A percentile compares a stretch with the other conserved stretches of the same genome.
These are phyloP conservation scores for Dactylellina leptospora DNA, from an alignment of 2,329 filamentous ascomycete species.

Conservation along the genomic window DNA sequence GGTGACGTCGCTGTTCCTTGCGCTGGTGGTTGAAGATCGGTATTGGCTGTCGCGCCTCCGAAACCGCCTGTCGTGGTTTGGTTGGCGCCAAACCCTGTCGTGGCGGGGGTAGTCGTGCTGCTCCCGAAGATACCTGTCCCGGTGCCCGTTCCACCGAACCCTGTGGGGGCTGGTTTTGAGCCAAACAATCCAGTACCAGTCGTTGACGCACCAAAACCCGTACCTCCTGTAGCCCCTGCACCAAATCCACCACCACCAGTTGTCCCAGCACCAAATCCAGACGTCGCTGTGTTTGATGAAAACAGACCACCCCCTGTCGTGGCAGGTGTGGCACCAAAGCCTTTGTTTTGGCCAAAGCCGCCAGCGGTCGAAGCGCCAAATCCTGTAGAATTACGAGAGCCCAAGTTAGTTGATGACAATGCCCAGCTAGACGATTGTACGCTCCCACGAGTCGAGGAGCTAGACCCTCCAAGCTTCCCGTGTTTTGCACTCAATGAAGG, in stretches of 20 bases:
- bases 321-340: slow-evolving; percentile 58
- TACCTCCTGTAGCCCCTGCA: slow-evolving; percentile 60
- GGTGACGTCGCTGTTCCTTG: slow-evolving; percentile 73
- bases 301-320: slow-evolving; percentile 66
- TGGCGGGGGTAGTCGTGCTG: slow-evolving; percentile 54
- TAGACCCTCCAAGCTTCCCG: slow-evolving; percentile 24
- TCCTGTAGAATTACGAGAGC: slow-evolving; percentile 50
- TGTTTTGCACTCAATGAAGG: slow-evolving; percentile 35
- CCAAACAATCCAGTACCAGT: slow-evolving; percentile 51
- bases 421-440: slow-evolving; percentile 54
- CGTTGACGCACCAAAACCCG: slow-evolving; percentile 50
- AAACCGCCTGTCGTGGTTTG: slow-evolving; percentile 17
- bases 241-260: slow-evolving; percentile 61
- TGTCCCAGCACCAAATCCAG: slow-evolving; percentile 54
- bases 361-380: slow-evolving; percentile 55
- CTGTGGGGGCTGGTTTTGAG: slow-evolving; percentile 52
- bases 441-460: slow-evolving; percentile 31
- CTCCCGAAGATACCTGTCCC: slow-evolving; percentile 50
- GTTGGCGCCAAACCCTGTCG: slow-evolving; percentile 51
- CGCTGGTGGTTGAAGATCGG: slow-evolving; percentile 65
- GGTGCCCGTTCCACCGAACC: slow-evolving; percentile 42
- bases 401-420: slow-evolving; percentile 51
- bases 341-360: slow-evolving; percentile 53
- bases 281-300: slow-evolving; percentile 60
- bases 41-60: slow-evolving; percentile 60